Conservation (phyloP, 2,329 filamentous ascomycete genomes). For the Endocalyx cinctus region DNA sequence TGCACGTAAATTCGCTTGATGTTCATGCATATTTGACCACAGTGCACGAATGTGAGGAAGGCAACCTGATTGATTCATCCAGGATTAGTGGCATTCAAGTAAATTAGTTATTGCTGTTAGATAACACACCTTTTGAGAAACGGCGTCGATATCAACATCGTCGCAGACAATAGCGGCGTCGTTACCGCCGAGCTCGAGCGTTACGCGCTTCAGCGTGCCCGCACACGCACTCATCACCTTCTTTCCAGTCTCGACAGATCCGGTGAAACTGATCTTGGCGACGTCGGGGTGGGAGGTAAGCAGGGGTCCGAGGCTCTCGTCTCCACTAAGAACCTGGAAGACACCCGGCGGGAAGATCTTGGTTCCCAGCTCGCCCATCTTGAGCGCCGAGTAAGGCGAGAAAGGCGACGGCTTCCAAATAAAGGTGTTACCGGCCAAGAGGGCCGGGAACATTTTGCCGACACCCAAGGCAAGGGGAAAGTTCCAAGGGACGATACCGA, state of each 20-base stretch:
- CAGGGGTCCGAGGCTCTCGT: slow-evolving; percentile 42
- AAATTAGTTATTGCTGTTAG: neutral
- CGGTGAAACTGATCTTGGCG: slow-evolving; percentile 51
- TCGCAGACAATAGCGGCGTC: slow-evolving; percentile 44
- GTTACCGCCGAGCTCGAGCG: slow-evolving; percentile 46
- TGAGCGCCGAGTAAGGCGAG: slow-evolving; percentile 43
- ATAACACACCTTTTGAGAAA: slow-evolving; percentile 21
- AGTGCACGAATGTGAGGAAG: slow-evolving; percentile 42
- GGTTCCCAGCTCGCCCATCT: slow-evolving; percentile 40
- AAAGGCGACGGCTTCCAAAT: slow-evolving; percentile 51
- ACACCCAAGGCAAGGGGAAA: slow-evolving; percentile 38
- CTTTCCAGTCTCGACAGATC: slow-evolving; percentile 43
- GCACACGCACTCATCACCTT: slow-evolving; percentile 40
- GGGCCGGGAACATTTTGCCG: slow-evolving; percentile 41
- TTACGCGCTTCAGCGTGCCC: slow-evolving; percentile 44
- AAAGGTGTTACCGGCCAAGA: slow-evolving; percentile 45
- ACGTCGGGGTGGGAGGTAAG: slow-evolving; percentile 45
- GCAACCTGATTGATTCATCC: slow-evolving; percentile 26
- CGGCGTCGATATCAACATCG: slow-evolving; percentile 40
- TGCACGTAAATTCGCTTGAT: slow-evolving; percentile 56
- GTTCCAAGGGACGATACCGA: slow-evolving; percentile 54
- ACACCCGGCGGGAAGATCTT: slow-evolving; percentile 45
- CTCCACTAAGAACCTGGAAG: slow-evolving; percentile 46
- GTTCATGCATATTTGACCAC: slow-evolving; percentile 46
- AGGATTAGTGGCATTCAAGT: neutral